Base-by-base conservation (phyloP, 1,284 basidiomycete genomes). In the Trametes pubescens region DNA sequence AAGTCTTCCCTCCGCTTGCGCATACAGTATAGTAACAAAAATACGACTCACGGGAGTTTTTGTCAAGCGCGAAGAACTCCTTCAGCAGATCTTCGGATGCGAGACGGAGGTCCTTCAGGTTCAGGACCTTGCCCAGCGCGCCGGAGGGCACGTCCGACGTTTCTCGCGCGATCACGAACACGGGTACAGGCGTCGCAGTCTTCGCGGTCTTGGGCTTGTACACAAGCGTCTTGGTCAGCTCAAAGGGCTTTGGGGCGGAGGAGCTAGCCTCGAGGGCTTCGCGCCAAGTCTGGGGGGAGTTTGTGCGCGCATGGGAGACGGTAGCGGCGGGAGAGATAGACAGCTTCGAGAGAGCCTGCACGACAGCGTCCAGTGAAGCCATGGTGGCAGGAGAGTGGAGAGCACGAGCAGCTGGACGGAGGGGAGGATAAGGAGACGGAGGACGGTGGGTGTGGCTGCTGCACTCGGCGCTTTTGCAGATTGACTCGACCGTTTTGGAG, bases 141-240 rank as follows among this genome's bases (percentile, higher is more conserved):
- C 80, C 84, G 0, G 93, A 91, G 73, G 81, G 87, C 21, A 92
- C 93, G 74, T 96, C 92, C 18, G 94, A 94, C 46, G 86, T 83
- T 72, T 97, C 94, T 71, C 88, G 84, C 9, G 94, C 93, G 74
- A 98, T 86, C 64, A 97, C 89, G 57, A 98, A 86, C 58, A 98
- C 88, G 8, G 95, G 96, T 60, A 94, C 86, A 1, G 94, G 89
- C 29, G 86, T 88, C 7, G 93, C 94, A 0, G 86, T 86, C 79
- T 98, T 98, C 53, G 95, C 92, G 1, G 95, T 95, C 79, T 95
- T 95, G 40, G 94, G 93, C 74, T 95, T 95, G 86, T 92, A 95
- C 59, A 95, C 91, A 70, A 95, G 86, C 38, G 90, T 92, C 78
- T 95, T 95, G 75, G 91, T 84, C 69, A 92, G 81, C 74, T 92